These are phyloP conservation scores for Serendipita sp. DNA, from an alignment of 1,284 basidiomycete species.

Conservation along the genomic window DNA sequence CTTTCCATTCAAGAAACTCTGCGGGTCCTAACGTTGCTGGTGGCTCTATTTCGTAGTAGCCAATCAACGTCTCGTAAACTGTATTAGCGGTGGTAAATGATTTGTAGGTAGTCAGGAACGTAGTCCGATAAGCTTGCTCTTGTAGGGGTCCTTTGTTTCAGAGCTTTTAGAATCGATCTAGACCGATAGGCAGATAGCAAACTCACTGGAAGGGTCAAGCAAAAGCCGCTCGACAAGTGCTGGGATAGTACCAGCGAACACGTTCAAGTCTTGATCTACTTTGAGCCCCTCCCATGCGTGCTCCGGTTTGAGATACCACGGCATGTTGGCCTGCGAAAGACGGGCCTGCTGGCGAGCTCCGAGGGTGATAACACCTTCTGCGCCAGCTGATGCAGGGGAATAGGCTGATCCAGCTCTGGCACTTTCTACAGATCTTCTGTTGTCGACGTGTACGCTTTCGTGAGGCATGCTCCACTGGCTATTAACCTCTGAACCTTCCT, in stretches of 20 bases:
- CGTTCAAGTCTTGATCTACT: constrained; percentile 38
- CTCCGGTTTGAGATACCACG: constrained; percentile 53
- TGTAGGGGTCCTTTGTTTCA: constrained; percentile 27
- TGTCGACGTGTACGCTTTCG: not conserved
- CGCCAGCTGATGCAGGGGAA: not conserved
- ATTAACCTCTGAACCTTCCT: not conserved
- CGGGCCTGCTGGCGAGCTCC: constrained; percentile 17
- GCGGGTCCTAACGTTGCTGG: constrained; percentile 36
- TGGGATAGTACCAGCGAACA: constrained; percentile 50
- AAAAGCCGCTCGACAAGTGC: constrained; percentile 61
- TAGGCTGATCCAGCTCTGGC: not conserved
- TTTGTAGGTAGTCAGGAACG: constrained; percentile 66
- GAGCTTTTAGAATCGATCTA: not conserved
- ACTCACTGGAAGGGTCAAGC: constrained; percentile 39
- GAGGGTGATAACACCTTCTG: not conserved
- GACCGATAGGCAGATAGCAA: constrained; percentile 2
- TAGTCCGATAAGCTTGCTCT: constrained; percentile 40
- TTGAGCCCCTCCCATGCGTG: constrained; percentile 40
- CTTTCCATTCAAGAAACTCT: constrained; percentile 52
- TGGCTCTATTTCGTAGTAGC: constrained; percentile 43
- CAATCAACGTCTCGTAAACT: constrained; percentile 52
- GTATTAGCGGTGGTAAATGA: constrained; percentile 58
- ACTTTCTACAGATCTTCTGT: not conserved
- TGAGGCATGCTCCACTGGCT: constrained; percentile 3
- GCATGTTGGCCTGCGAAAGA: constrained; percentile 26